Evolutionary conservation across 352 stramenopile genomes (phyloP), one percentile per base, ranked within the genome.

Genomic region (Phytophthora hibernalis): DNA sequence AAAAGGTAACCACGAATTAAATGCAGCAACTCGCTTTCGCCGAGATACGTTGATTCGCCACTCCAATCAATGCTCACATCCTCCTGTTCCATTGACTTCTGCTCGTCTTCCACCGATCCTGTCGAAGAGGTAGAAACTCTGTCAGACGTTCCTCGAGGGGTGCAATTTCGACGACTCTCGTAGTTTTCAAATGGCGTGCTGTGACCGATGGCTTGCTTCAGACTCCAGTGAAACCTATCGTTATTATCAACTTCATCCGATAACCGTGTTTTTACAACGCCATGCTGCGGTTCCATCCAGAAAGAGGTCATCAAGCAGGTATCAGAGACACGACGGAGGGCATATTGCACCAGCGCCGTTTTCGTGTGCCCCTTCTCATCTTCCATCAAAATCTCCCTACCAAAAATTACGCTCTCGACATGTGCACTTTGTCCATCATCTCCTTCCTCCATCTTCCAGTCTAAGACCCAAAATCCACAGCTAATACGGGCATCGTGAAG

Each of bases 261-360:
- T 22, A 93, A 43, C 0, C 71, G 80, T 18, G 74, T 80, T 50
- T 91, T 91, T 18, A 92, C 76, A 44, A 82, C 72, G 5, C 87
- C 87, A 67, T 93, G 82, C 57, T 94, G 85, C 3, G 89, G 89
- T 61, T 96, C 89, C 87, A 96, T 95, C 89, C 89, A 96, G 33
- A 96, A 87, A 7, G 87, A 95, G 10, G 87, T 96, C 76, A 93
- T 80, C 31, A 96, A 65, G n/a, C 74, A 89, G 31, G 83, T 87
- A 47, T 92, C 85, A 1, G 87, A 90, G 2, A 94, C 72, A 45
- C 85, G 77, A 22, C 75, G 78, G 44, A 96, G 72, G 1, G 76
- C 87, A 70, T 95, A 96, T 71, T 96, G 89, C 26, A 95, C 73
- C 7, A 94, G 47, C 1, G 82, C 89, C 2, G 86, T 90, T 61